These are phyloP conservation scores for Chalara sp. DNA, from an alignment of 2,329 filamentous ascomycete species.

Conservation along the genomic window DNA sequence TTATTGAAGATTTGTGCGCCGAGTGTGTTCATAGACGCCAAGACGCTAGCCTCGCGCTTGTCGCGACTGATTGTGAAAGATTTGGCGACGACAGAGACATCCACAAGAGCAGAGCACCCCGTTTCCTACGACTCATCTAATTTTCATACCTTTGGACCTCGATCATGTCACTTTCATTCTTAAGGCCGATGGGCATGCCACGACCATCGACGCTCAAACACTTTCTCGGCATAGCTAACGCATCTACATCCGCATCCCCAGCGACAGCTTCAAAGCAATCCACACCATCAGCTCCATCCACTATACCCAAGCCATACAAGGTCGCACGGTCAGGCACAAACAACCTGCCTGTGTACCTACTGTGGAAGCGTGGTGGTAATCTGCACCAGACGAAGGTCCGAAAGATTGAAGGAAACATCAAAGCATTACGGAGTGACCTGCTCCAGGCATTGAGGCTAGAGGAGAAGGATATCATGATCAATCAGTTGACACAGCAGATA, in stretches of 20 bases:
- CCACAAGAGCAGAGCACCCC: too few species aligned
- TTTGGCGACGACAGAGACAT: background rate
- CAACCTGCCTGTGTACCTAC: constrained; percentile 71
- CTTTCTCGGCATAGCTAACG: constrained; percentile 19
- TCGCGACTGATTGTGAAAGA: background rate
- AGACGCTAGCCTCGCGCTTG: background rate
- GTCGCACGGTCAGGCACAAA: constrained; percentile 64
- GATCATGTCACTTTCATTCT: constrained; percentile 22
- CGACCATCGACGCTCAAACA: constrained; percentile 20
- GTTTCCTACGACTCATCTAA: too few species aligned
- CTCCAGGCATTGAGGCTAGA: constrained; percentile 49
- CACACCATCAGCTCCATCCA: constrained; percentile 3
- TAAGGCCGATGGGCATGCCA: constrained; percentile 25
- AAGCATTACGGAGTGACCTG: constrained; percentile 58
- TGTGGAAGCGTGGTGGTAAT: constrained; percentile 69
- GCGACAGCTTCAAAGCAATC: background rate
- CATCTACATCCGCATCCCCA: constrained; percentile 7
- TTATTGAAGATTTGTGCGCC: constrained; percentile 17
- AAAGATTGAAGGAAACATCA: constrained; percentile 69
- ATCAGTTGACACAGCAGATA: constrained; percentile 61
- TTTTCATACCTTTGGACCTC: background rate
- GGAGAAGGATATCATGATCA: constrained; percentile 40
- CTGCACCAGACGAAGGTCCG: constrained; percentile 68
- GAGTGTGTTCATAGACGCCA: background rate
- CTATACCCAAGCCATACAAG: constrained; percentile 31